Evolutionary conservation across 768 basidiomycete genomes (phyloP).

Genomic region (Boletellus ananas): DNA sequence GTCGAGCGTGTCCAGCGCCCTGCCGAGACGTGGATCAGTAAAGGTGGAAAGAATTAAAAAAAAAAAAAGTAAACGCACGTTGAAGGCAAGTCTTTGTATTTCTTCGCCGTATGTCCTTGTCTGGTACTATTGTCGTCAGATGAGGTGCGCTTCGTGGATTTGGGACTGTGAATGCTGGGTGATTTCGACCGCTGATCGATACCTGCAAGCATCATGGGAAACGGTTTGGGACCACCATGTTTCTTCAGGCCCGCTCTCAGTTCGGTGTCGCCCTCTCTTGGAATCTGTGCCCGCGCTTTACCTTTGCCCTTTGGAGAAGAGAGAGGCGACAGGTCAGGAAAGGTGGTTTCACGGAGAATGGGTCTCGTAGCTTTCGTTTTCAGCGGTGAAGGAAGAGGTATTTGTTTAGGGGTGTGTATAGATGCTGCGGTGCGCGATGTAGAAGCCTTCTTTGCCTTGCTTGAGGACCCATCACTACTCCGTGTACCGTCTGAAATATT

Average conservation of each 20-base stretch:
- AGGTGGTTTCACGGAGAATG: constrained; percentile 12
- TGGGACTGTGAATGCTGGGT: constrained; percentile 7
- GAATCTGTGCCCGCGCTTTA: constrained; percentile 8
- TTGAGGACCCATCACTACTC: constrained; percentile 9
- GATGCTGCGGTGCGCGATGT: constrained; percentile 8
- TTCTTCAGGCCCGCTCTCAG: background rate
- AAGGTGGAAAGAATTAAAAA: constrained; percentile 1
- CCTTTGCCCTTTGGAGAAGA: constrained; percentile 13
- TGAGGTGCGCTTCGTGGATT: constrained; percentile 28
- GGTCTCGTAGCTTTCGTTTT: background rate
- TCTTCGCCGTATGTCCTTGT: constrained; percentile 29
- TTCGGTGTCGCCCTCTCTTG: constrained; percentile 1
- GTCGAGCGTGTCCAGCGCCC: constrained; percentile 5
- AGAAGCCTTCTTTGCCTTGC: constrained; percentile 9
- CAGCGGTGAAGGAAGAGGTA: constrained; percentile 24
- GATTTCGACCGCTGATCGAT: constrained; percentile 31
- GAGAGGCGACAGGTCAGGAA: constrained; percentile 27
- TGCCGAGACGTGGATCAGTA: constrained; percentile 6
- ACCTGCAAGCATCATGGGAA: constrained; percentile 47
- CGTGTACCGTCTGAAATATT: constrained; percentile 13
- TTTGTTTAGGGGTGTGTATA: background rate
- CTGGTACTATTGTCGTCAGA: constrained; percentile 32
- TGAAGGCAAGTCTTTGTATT: constrained; percentile 27
- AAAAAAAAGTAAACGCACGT: constrained; percentile 9
- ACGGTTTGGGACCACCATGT: constrained; percentile 28